A percentile compares a stretch with the other conserved stretches of the same genome.
These are phyloP conservation scores for Quercus suber DNA, from an alignment of 306 rosid genomes.

Conservation along the genomic window DNA sequence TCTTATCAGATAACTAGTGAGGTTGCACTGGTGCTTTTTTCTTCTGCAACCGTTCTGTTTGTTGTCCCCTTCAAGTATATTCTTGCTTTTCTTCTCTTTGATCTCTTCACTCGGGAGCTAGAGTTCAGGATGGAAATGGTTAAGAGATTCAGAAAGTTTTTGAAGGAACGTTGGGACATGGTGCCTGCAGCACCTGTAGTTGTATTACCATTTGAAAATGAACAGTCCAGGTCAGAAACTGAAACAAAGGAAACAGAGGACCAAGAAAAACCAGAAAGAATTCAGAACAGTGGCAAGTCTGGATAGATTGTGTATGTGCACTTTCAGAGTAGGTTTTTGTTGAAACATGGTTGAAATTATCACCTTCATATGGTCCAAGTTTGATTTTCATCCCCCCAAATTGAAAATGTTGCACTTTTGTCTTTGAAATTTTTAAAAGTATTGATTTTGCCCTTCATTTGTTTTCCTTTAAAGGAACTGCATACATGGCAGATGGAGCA, in stretches of 20 bases:
- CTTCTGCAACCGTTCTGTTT: conserved; percentile 61
- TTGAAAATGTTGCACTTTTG: too few relatives aligned
- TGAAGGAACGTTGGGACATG: conserved; percentile 85
- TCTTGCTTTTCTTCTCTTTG: conserved; percentile 65
- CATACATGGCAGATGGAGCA: too few relatives aligned
- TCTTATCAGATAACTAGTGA: conserved; percentile 76
- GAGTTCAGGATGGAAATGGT: conserved; percentile 76
- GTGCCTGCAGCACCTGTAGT: conserved; percentile 93
- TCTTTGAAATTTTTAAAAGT: too few relatives aligned
- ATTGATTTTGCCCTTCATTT: too few relatives aligned
- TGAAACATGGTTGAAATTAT: too few relatives aligned
- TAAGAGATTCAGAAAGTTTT: conserved; percentile 45
- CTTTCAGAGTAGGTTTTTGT: neutral
- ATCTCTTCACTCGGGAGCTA: conserved; percentile 86
- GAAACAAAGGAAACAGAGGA: conserved; percentile 37
- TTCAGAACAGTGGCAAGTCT: conserved; percentile 36
- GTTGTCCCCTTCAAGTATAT: conserved; percentile 75
- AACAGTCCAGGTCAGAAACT: conserved; percentile 39
- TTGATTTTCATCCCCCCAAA: too few relatives aligned
- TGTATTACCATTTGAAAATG: conserved; percentile 69
- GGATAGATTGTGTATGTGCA: conserved; percentile 17
- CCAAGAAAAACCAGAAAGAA: conserved; percentile 40
- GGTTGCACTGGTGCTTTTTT: conserved; percentile 66
- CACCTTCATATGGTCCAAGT: too few relatives aligned
- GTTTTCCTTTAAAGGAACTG: too few relatives aligned